phyloP scores from a whole-genome alignment of 306 rosid genomes.

The Glycine latifolia region DNA sequence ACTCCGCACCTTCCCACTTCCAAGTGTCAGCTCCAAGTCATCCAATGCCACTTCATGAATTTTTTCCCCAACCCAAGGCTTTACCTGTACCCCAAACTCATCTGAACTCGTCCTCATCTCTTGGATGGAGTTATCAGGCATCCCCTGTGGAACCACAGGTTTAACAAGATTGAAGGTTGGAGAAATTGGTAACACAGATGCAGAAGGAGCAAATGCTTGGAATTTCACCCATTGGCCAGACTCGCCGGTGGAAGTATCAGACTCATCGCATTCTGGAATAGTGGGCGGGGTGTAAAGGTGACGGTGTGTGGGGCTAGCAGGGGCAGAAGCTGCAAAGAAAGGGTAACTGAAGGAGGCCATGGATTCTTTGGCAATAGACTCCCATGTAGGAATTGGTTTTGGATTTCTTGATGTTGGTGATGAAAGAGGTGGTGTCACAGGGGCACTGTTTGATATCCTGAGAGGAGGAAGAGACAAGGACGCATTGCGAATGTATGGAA shows the following conservation, averaged over 20 bases:
- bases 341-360: constrained; percentile 78
- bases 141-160: constrained; percentile 49
- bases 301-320: constrained; percentile 82
- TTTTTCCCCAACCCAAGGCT: constrained; percentile 92
- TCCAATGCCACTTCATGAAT: constrained; percentile 85
- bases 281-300: constrained; percentile 71
- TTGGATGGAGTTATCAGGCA: constrained; percentile 49
- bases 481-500: constrained; percentile 65
- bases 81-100: constrained; percentile 68
- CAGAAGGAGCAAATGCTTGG: constrained; percentile 61
- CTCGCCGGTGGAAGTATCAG: constrained; percentile 75
- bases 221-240: constrained; percentile 76
- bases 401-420: constrained; percentile 79
- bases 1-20: constrained; percentile 64
- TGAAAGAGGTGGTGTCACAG: constrained; percentile 81
- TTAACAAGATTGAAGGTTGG: constrained; percentile 77
- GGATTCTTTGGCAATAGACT: constrained; percentile 70
- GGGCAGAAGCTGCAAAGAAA: constrained; percentile 82
- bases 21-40: constrained; percentile 93
- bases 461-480: constrained; percentile 78
- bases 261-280: constrained; percentile 85
- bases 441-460: constrained; percentile 81
- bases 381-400: constrained; percentile 82
- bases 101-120: constrained; percentile 60
- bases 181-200: constrained; percentile 63